Percentiles rank a stretch among this genome's conserved stretches.
Evolutionary conservation across 306 rosid genomes (phyloP).

Genomic region (Quercus wislizeni): DNA sequence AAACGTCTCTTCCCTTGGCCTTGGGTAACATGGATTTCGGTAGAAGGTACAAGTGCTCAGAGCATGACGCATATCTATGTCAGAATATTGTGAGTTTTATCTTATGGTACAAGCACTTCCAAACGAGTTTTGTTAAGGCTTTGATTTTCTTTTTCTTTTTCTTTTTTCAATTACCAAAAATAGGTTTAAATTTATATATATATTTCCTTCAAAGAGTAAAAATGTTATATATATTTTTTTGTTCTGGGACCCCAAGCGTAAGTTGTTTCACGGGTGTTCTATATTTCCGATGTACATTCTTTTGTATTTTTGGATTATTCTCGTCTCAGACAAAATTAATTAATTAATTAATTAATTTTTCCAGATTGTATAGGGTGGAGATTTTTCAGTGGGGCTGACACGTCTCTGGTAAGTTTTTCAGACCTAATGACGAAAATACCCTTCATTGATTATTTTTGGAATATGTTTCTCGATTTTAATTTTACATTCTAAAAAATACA

Average conservation of each 20-base stretch:
- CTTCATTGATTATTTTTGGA: background rate
- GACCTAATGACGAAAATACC: constrained; percentile 24
- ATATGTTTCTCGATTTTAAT: too few species aligned
- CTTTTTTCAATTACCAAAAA: background rate
- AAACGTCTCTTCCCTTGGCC: background rate
- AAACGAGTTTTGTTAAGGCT: background rate
- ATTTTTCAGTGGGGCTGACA: constrained; percentile 56
- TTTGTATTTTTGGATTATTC: background rate
- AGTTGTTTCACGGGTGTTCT: too few species aligned
- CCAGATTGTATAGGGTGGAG: constrained; percentile 82
- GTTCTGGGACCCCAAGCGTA: background rate
- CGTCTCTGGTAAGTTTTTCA: constrained; percentile 55
- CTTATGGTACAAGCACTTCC: background rate
- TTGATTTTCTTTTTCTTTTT: background rate
- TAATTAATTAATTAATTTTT: constrained; percentile 4
- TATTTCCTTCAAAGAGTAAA: too few species aligned
- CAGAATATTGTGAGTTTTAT: background rate
- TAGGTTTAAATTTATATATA: background rate
- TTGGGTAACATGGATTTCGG: background rate
- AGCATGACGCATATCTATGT: background rate
- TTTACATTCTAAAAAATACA: too few species aligned
- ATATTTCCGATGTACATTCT: too few species aligned
- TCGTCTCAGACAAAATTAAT: background rate
- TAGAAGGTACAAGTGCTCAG: background rate
- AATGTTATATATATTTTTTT: too few species aligned